Percentiles rank a stretch among this genome's conserved stretches.
These are phyloP conservation scores for Clonostachys rhizophaga DNA, from an alignment of 2,329 filamentous ascomycete species.

Conservation along the genomic window DNA sequence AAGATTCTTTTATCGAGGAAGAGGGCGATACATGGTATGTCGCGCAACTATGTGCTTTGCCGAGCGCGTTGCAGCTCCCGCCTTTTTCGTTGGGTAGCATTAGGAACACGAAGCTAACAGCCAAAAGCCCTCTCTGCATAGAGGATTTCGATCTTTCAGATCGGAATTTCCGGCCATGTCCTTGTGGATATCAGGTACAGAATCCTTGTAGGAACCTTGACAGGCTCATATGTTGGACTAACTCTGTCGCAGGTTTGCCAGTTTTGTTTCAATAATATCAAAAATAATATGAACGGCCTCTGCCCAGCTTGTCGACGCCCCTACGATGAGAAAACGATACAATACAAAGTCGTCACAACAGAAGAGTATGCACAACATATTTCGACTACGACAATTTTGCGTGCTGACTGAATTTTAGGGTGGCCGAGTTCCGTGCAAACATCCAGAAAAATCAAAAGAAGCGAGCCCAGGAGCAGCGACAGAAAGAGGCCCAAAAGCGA, in stretches of 20 bases:
- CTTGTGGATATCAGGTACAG: constrained; percentile 91
- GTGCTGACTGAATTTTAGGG: constrained; percentile 33
- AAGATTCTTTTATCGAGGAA: constrained; percentile 68
- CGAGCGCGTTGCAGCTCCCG: background rate
- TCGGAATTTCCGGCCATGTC: constrained; percentile 94
- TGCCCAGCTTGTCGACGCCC: constrained; percentile 95
- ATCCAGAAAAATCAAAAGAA: constrained; percentile 91
- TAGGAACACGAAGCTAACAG: constrained; percentile 8
- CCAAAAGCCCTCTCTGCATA: constrained; percentile 83
- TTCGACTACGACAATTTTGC: background rate
- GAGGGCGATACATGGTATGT: constrained; percentile 64
- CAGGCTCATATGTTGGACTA: background rate
- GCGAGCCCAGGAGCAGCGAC: constrained; percentile 73
- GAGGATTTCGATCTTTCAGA: constrained; percentile 98
- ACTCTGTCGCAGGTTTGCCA: constrained; percentile 78
- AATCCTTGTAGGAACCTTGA: constrained; percentile 1
- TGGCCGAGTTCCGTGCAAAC: constrained; percentile 71
- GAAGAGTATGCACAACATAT: constrained; percentile 69
- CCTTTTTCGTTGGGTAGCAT: constrained; percentile 8
- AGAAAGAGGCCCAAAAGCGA: constrained; percentile 93
- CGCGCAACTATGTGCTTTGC: constrained; percentile 11
- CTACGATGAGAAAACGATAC: constrained; percentile 95
- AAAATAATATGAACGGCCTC: constrained; percentile 93
- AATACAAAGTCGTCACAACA: constrained; percentile 90
- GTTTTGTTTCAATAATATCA: constrained; percentile 99